phyloP scores from a whole-genome alignment of 2,329 filamentous ascomycete genomes.

The Pyrenophora tritici-repentis region DNA sequence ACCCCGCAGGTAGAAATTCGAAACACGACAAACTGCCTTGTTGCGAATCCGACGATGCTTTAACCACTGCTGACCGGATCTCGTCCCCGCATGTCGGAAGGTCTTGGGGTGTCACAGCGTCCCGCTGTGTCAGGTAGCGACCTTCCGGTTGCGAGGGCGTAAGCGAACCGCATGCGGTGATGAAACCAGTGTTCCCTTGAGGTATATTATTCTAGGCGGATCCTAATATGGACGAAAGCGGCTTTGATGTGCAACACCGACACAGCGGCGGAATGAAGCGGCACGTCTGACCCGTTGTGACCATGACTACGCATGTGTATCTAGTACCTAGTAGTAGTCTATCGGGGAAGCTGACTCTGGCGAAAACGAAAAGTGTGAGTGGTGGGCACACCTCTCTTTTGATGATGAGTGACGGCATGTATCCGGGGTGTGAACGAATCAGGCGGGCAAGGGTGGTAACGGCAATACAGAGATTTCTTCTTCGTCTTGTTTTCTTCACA shows the following conservation, averaged over 20 bases:
- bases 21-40: neutral
- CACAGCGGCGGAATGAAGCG: conserved; percentile 2
- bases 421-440: no score
- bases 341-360: neutral
- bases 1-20: conserved; percentile 1
- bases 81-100: conserved; percentile 10
- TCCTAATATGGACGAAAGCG: conserved; percentile 8
- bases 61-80: conserved; percentile 3
- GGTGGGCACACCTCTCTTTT: conserved; percentile 1
- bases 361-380: conserved; percentile 6
- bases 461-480: conserved; percentile 6
- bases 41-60: neutral
- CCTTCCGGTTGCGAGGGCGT: conserved; percentile 6
- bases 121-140: conserved; percentile 14
- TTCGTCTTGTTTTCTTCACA: neutral
- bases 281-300: neutral
- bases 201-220: conserved; percentile 12
- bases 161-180: conserved; percentile 8
- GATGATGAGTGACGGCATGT: conserved; percentile 8
- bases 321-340: no score
- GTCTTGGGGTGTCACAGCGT: conserved; percentile 12
- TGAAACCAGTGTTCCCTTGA: conserved; percentile 13
- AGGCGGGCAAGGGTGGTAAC: no score
- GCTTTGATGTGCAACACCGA: conserved; percentile 10
- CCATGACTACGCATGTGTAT: neutral